phyloP scores from a whole-genome alignment of 176 grass and related monocot genomes.

The Miscanthus lutarioriparius region DNA sequence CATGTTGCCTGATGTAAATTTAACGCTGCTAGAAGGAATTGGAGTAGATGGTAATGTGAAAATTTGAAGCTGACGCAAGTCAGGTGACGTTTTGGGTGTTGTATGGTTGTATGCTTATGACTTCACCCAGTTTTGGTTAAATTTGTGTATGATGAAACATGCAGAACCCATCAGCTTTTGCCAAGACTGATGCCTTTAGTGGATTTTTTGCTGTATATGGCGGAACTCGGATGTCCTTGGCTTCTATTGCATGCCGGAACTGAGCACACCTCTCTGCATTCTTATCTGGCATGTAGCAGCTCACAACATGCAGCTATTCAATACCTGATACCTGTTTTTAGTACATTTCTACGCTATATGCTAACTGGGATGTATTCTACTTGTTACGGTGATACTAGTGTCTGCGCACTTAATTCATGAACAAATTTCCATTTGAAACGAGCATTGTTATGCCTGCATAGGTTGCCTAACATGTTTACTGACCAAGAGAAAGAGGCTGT shows the following conservation, averaged over 20 bases:
- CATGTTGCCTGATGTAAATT: slow-evolving; percentile 18
- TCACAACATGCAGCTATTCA: neutral
- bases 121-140: neutral
- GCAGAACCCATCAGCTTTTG: neutral
- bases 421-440: neutral
- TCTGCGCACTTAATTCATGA: neutral
- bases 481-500: slow-evolving; percentile 28
- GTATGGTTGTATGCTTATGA: slow-evolving; percentile 1
- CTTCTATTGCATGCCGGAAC: neutral
- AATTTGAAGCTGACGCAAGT: neutral
- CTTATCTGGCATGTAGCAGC: neutral
- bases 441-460: neutral
- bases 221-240: neutral
- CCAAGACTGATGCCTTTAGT: neutral
- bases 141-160: neutral
- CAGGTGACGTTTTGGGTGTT: neutral
- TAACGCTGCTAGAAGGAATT: slow-evolving; percentile 23
- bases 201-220: neutral
- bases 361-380: neutral
- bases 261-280: neutral
- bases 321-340: neutral
- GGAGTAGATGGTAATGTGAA: neutral
- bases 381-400: neutral
- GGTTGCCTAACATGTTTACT: neutral
- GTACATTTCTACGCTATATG: neutral